Evolutionary conservation across 495 filamentous ascomycete species (phyloP).

Genomic region (Hypomontagnella submonticulosa): DNA sequence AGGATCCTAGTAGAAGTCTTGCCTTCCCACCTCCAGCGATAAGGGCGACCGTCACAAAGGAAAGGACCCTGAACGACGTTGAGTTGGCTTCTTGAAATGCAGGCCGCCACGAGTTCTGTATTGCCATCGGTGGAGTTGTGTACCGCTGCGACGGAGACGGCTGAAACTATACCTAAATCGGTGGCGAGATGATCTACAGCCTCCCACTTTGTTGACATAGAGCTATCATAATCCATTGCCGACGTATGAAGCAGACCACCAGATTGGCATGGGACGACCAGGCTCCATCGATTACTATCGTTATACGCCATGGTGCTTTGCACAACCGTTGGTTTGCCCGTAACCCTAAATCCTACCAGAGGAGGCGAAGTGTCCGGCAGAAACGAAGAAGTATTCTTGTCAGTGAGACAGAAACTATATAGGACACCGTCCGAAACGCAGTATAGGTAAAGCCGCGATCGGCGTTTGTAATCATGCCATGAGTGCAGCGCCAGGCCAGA

Average conservation of each 20-base stretch:
- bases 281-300: constrained; percentile 11
- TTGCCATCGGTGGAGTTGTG: not conserved
- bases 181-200: constrained; percentile 32
- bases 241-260: constrained; percentile 39
- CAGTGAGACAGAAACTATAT: constrained; percentile 24
- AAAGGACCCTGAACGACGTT: constrained; percentile 20
- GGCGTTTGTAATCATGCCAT: not conserved
- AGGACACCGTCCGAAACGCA: constrained; percentile 28
- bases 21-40: constrained; percentile 19
- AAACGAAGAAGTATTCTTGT: constrained; percentile 19
- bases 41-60: not conserved
- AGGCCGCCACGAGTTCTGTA: constrained; percentile 24
- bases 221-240: constrained; percentile 1
- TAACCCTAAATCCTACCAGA: too few species aligned
- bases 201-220: constrained; percentile 9
- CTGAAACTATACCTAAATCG: constrained; percentile 34
- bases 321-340: constrained; percentile 17
- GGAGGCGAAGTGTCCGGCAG: constrained; percentile 17
- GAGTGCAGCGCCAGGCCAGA: constrained; percentile 32
- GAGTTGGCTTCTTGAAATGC: constrained; percentile 26
- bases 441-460: constrained; percentile 27
- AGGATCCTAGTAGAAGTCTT: constrained; percentile 32
- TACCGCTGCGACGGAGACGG: constrained; percentile 27
- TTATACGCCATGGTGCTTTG: too few species aligned
- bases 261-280: constrained; percentile 40